A percentile compares a stretch with the other conserved stretches of the same genome.
These are phyloP conservation scores for Selenicereus undatus DNA, from an alignment of 148 eudicot species.

Conservation along the genomic window DNA sequence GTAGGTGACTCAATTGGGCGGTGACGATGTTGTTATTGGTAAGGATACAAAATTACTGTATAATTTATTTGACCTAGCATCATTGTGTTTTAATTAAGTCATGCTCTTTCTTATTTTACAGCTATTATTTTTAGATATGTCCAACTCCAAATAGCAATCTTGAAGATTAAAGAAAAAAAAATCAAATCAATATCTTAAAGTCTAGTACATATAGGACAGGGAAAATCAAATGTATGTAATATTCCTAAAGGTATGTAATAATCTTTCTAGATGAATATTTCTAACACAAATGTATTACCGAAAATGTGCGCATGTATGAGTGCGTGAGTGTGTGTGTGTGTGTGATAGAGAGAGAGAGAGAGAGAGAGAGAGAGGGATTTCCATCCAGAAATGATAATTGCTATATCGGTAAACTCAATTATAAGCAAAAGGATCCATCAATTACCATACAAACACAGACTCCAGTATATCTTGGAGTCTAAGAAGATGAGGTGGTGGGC, in stretches of 20 bases:
- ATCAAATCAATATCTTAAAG: not conserved
- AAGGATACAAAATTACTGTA: not conserved
- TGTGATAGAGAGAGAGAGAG: not conserved
- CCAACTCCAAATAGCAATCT: not conserved
- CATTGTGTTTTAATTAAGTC: not conserved
- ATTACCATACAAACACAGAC: constrained; percentile 8
- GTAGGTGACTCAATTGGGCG: not conserved
- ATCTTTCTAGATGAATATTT: not conserved
- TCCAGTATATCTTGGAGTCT: constrained; percentile 22
- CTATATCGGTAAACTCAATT: constrained; percentile 16
- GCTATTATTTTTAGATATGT: too few species aligned
- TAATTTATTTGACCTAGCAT: not conserved
- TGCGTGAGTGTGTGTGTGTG: too few species aligned
- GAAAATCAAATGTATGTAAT: not conserved
- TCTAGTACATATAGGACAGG: not conserved
- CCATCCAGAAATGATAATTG: not conserved
- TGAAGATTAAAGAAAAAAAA: not conserved
- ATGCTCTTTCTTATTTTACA: not conserved
- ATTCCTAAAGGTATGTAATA: too few species aligned
- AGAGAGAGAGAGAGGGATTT: not conserved
- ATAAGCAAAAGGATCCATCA: constrained; percentile 24
- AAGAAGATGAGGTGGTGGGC: constrained; percentile 24
- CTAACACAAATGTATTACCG: not conserved
- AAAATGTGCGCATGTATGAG: too few species aligned
- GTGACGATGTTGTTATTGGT: not conserved